A percentile compares a stretch with the other conserved stretches of the same genome.
These are phyloP conservation scores for Orbilia brochopaga DNA, from an alignment of 2,329 filamentous ascomycete genomes.

Conservation along the genomic window DNA sequence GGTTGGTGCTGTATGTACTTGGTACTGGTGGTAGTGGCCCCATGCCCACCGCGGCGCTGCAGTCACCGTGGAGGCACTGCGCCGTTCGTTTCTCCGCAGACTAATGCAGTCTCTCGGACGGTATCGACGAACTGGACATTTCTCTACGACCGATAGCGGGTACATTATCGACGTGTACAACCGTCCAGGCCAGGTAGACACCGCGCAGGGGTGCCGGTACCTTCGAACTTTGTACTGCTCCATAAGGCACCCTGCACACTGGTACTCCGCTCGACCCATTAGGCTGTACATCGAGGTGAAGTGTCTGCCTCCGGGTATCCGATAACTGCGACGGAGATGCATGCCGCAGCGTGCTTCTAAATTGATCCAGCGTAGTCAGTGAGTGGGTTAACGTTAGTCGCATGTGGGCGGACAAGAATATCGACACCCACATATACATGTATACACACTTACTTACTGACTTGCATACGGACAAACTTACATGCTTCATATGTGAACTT, in stretches of 20 bases:
- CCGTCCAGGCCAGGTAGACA: constrained; percentile 30
- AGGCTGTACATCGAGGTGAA: constrained; percentile 39
- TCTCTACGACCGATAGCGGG: constrained; percentile 23
- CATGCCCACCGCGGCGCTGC: background rate
- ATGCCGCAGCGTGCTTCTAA: constrained; percentile 15
- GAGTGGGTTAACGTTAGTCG: background rate
- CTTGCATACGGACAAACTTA: too few species aligned
- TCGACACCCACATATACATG: too few species aligned
- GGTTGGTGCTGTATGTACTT: too few species aligned
- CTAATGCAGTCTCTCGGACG: constrained; percentile 39
- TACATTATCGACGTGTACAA: constrained; percentile 33
- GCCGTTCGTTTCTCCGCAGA: background rate
- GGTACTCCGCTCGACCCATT: constrained; percentile 27
- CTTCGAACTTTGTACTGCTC: constrained; percentile 49
- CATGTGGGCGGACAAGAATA: too few species aligned
- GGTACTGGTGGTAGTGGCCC: too few species aligned
- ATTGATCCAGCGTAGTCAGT: background rate
- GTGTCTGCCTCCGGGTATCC: constrained; percentile 50
- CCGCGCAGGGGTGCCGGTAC: constrained; percentile 19
- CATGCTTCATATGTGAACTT: too few species aligned
- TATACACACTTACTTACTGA: too few species aligned
- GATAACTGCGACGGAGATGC: constrained; percentile 44
- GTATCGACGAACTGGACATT: constrained; percentile 29
- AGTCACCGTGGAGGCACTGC: constrained; percentile 17
- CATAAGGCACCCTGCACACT: constrained; percentile 43